Evolutionary conservation across 176 grass and related monocot species (phyloP).

Genomic region (Raddia guianensis): DNA sequence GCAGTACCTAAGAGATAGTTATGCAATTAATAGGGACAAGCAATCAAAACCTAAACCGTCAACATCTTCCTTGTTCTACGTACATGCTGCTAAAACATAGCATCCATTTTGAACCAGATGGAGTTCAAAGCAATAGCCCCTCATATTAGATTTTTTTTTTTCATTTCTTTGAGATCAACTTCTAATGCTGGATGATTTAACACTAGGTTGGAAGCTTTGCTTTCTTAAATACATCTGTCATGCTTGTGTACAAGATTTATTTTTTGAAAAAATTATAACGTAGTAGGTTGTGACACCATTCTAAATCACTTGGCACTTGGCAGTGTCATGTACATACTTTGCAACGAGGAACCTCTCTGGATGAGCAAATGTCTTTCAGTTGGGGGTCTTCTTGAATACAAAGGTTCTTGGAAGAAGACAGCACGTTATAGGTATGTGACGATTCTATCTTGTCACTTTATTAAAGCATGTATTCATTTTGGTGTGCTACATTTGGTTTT

Average conservation of each 20-base stretch:
- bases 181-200: neutral
- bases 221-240: neutral
- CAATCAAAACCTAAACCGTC: neutral
- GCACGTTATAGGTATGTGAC: constrained; percentile 58
- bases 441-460: constrained; percentile 19
- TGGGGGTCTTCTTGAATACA: constrained; percentile 78
- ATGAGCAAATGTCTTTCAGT: constrained; percentile 90
- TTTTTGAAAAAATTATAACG: neutral
- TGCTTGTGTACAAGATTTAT: neutral
- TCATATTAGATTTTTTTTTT: neutral
- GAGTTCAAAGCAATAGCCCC: neutral
- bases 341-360: constrained; percentile 99
- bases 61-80: neutral
- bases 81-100: neutral
- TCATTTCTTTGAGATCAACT: constrained; percentile 9
- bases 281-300: neutral
- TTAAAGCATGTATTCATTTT: neutral
- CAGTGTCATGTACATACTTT: constrained; percentile 97
- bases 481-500: neutral
- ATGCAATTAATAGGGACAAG: neutral
- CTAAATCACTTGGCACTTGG: constrained; percentile 14
- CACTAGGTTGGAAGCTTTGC: constrained; percentile 14
- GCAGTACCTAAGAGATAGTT: neutral
- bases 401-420: constrained; percentile 85
- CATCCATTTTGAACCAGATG: neutral